Evolutionary conservation across 345 rosid genomes (phyloP), one percentile per base, ranked within the genome.

Genomic region (Garcia nutans): DNA sequence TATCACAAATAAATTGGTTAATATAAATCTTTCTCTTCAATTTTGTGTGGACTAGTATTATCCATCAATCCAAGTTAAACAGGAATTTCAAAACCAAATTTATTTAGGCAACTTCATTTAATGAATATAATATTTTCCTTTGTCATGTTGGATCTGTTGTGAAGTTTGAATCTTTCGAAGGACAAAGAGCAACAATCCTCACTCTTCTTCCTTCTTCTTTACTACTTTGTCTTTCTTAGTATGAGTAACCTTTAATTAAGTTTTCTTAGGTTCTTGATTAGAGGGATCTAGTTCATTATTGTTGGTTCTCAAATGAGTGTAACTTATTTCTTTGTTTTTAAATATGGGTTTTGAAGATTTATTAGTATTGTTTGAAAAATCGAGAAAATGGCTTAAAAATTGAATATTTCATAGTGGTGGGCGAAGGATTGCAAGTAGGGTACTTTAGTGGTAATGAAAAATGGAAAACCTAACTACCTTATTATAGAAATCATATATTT

Each of bases 401-500:
- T 87, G 77, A 85, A 92, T 82, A 91, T 91, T 81, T 85, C 89
- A 17, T 85, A 83, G 33, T 88, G 90, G 91, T 87, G 95, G 96
- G 80, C 85, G 20, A 89, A 90, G 62, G 88, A 88, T 6, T 78
- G 82, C 61, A 85, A 87, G 84, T 87, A 84, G 74, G 96, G 97
- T 28, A 87, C 92, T 22, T 93, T 97, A 1, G 97, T 94, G 67
- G 94, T 90, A 13, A 97, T 92, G 12, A 94, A 86, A 79, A 93
- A 92, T 96, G 97, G 87, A 83, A 90, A 88, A 78, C 93, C 97
- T 26, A 92, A 85, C 73, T 90, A 85, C 85, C 90, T 97, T 0
- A 90, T 90, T 6, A 90, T 90, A 22, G 98, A 93, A 87, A 92
- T 92, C 79, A 83, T 91, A 12, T 61, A 77, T 89, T 49, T 75